Evolutionary conservation across 129 eudicot species (phyloP), one percentile per base, ranked within the genome.

Genomic region (Flaveria robusta): DNA sequence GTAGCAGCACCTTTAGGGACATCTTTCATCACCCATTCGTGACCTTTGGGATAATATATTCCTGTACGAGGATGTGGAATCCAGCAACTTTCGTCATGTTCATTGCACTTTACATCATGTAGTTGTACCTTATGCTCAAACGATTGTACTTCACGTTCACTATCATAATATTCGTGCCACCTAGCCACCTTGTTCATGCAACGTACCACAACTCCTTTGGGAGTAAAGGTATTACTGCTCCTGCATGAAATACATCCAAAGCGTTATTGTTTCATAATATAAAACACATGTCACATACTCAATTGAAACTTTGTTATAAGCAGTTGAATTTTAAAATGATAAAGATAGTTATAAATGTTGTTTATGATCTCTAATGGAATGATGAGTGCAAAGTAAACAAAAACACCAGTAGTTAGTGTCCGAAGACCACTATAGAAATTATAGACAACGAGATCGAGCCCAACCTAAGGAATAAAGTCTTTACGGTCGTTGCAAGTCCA

Each of bases 21-120:
- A 70, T 85, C 92, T 0, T 83, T 81, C 92, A 90, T 81, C 52
- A 90, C 92, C 85, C 83, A 20, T 27, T 90, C 92, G 0, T 90
- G 87, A 0, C 96, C 96, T 79, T 71, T 72, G 12, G 90, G 92
- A 80, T 64, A 81, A 72, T 87, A 90, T 80, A 90, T 90, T 39
- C 96, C 90, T 2, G 87, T 90, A 9, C 90, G 90, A 11, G 83
- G 85, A 70, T 90, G 71, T 7, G 90, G 92, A 54, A 83, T 50
- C 96, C 96, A 90, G 15, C 55, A 70, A 3, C 62, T 47, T 63
- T 52, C 64, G 39, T 76, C 62, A 14, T 11, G 24, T 51, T 70
- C 52, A 22, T 75, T 47, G 50, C 49, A 24, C 20, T 49, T 55
- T 42, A 12, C 64, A 45, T 79, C 47, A 24, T 66, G 27, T 54